Conservation (phyloP, 1,284 basidiomycete genomes). For the Heterobasidion occidentale region DNA sequence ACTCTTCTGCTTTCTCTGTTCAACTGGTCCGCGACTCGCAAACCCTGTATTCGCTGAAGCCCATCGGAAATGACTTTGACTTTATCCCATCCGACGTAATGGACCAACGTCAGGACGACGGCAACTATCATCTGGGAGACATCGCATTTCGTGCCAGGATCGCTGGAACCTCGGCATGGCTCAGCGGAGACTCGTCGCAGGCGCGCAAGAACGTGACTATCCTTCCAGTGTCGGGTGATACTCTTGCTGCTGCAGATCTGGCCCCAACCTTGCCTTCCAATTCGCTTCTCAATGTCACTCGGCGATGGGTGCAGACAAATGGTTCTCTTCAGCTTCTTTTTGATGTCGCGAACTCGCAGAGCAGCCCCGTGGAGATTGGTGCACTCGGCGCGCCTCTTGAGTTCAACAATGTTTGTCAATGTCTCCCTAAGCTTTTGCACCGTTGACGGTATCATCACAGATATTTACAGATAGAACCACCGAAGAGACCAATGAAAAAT, state of each 20-base stretch:
- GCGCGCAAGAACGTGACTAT: conserved; percentile 34
- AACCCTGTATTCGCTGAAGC: conserved; percentile 44
- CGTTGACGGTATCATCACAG: conserved; percentile 16
- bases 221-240: conserved; percentile 30
- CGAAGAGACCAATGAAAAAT: conserved; percentile 42
- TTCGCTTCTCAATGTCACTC: conserved; percentile 41
- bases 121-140: conserved; percentile 51
- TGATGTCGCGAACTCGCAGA: conserved; percentile 42
- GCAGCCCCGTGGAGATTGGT: conserved; percentile 42
- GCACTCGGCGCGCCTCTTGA: conserved; percentile 45
- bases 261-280: conserved; percentile 37
- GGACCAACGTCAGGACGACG: conserved; percentile 37
- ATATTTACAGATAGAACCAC: conserved; percentile 51
- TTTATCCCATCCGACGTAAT: conserved; percentile 49
- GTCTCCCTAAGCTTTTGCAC: background rate
- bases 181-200: conserved; percentile 37
- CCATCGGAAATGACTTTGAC: conserved; percentile 34
- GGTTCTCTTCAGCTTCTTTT: conserved; percentile 41
- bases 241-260: conserved; percentile 41
- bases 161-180: conserved; percentile 38
- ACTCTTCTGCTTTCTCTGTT: conserved; percentile 34
- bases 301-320: conserved; percentile 41
- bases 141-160: conserved; percentile 44
- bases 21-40: conserved; percentile 52
- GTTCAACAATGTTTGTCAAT: conserved; percentile 42